Evolutionary conservation across 495 filamentous ascomycete species (phyloP).

Genomic region (Penicillium antarcticum): DNA sequence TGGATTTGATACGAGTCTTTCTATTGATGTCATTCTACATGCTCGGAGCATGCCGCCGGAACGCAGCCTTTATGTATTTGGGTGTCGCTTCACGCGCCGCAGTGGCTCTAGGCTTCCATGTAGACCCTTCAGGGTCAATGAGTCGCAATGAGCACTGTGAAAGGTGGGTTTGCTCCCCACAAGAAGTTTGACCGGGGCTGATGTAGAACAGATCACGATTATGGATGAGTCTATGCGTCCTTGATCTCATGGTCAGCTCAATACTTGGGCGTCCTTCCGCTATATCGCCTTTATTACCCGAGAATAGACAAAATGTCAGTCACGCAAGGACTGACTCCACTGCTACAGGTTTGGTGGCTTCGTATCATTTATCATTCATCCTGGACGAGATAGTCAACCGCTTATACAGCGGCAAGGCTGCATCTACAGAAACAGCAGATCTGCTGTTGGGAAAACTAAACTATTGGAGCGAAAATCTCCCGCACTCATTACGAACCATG

Average conservation of each 20-base stretch:
- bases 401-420: conserved; percentile 30
- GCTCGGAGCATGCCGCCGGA: conserved; percentile 45
- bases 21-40: conserved; percentile 47
- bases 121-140: conserved; percentile 13
- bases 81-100: conserved; percentile 44
- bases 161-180: conserved; percentile 10
- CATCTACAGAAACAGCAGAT: conserved; percentile 34
- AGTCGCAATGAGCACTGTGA: conserved; percentile 15
- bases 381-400: conserved; percentile 33
- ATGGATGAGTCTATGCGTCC: conserved; percentile 44
- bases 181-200: not conserved
- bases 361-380: conserved; percentile 32
- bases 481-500: conserved; percentile 21
- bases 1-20: conserved; percentile 38
- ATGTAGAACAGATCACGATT: conserved; percentile 23
- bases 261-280: conserved; percentile 40
- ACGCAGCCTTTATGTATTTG: conserved; percentile 48
- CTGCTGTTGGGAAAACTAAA: conserved; percentile 31
- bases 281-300: conserved; percentile 27
- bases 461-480: conserved; percentile 33
- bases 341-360: conserved; percentile 27
- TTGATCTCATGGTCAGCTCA: conserved; percentile 43
- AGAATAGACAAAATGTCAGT: conserved; percentile 6
- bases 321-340: not conserved
- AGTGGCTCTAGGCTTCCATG: conserved; percentile 40